Percentiles rank a stretch among this genome's conserved stretches.
Conservation (phyloP, 768 basidiomycete genomes). For the Tricholoma saponaceum region DNA sequence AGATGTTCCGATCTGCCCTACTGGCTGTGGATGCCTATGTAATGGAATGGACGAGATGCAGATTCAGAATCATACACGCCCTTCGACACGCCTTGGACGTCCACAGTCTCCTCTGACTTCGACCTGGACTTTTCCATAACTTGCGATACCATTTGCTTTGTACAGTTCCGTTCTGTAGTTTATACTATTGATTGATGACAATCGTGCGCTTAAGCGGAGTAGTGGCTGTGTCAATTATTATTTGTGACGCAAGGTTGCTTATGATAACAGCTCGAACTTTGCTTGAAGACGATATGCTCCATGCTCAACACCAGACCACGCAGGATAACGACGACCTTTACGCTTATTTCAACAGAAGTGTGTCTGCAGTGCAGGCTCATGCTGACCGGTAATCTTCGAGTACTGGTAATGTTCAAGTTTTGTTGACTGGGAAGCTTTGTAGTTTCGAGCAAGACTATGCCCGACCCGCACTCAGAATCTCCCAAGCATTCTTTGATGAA, state of each 20-base stretch:
- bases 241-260: not conserved
- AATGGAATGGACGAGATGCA: constrained; percentile 22
- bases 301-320: not conserved
- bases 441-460: constrained; percentile 44
- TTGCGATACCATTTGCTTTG: too few relatives aligned
- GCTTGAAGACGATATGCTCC: not conserved
- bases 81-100: constrained; percentile 14
- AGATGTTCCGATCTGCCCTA: constrained; percentile 50
- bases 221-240: not conserved
- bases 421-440: constrained; percentile 1
- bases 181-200: not conserved
- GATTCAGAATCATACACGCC: constrained; percentile 10
- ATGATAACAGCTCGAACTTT: too few relatives aligned
- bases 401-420: not conserved
- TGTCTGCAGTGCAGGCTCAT: constrained; percentile 29
- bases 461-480: constrained; percentile 32
- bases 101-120: constrained; percentile 10
- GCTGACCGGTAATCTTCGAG: constrained; percentile 25
- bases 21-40: constrained; percentile 69
- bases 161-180: not conserved
- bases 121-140: not conserved
- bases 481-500: constrained; percentile 28
- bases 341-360: constrained; percentile 33
- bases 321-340: constrained; percentile 21
- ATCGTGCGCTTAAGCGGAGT: too few relatives aligned